Evolutionary conservation across 352 stramenopile species (phyloP), one percentile per base, ranked within the genome.

Genomic region (Thalassiosira hispida): DNA sequence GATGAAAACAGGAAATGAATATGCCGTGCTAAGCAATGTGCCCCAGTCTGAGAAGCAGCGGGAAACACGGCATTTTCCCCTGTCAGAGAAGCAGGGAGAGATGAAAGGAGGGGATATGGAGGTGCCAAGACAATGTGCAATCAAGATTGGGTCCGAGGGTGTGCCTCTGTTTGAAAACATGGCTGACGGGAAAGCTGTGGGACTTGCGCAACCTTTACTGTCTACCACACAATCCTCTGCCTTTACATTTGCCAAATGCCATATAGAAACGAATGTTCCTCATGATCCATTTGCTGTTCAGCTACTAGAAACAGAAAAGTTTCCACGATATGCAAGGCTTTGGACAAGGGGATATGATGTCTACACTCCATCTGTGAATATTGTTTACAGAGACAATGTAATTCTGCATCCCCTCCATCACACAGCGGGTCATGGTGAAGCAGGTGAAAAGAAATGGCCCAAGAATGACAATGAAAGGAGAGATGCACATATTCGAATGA

Each of bases 211-310:
- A 33, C 92, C 92, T 0, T 77, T 95, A 14, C 53, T 96, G 23
- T 86, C 84, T 6, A 79, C 87, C 47, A 60, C 88, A 9, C 93
- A 87, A 70, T 92, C 85, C 2, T 85, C 90, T 6, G 90, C 84
- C 16, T 93, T 96, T 64, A 86, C 79, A 22, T 96, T 96, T 83
- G 81, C 83, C 52, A 94, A 94, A 53, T 96, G 92, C 71, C 92
- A 96, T 46, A 80, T 92, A 42, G 91, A 96, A 85, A 91, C 92
- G 53, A 87, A 85, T 33, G 90, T 92, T 0, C 92, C 88, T 0
- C 91, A 94, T 38, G 92, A 96, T 83, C 81, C 84, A 12, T 93
- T 95, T 61, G 79, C 86, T 4, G 71, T 63, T 1, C 93, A 93
- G 65, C 83, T 95, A 9, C 84, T 95, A 42, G 83, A 91, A 49